Conservation (phyloP, 2,329 filamentous ascomycete genomes). For the Albifimbria verrucaria region DNA sequence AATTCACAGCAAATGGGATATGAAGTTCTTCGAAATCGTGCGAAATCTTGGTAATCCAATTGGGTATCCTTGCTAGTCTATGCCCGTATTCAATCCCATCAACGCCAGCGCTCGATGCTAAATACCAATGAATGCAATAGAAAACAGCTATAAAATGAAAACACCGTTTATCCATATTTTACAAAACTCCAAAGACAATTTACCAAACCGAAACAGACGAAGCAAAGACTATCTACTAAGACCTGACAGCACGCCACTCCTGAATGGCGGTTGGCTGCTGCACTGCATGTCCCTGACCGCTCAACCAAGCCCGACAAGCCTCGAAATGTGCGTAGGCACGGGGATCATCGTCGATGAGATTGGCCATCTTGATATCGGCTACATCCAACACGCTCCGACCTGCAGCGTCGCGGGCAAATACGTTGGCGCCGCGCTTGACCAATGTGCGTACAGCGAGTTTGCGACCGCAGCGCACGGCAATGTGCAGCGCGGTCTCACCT, state of each 20-base stretch:
- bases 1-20: too few species aligned
- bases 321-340: conserved; percentile 39
- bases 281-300: conserved; percentile 31
- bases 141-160: too few species aligned
- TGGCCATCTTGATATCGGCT: conserved; percentile 36
- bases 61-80: too few species aligned
- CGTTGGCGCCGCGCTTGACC: conserved; percentile 43
- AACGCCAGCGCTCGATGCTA: too few species aligned
- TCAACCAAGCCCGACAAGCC: conserved; percentile 43
- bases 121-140: too few species aligned
- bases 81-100: too few species aligned
- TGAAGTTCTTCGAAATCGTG: too few species aligned
- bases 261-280: conserved; percentile 37
- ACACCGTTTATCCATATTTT: too few species aligned
- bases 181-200: too few species aligned
- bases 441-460: conserved; percentile 49
- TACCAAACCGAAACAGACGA: neutral
- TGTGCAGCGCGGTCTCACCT: conserved; percentile 53
- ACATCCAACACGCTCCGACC: conserved; percentile 44
- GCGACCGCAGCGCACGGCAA: conserved; percentile 50
- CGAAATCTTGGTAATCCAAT: too few species aligned
- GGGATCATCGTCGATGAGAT: conserved; percentile 23
- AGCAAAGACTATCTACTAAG: neutral
- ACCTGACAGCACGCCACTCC: conserved; percentile 32
- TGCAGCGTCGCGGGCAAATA: conserved; percentile 41